phyloP scores from a whole-genome alignment of 805 yeast genomes.

The Lachancea meyersii region DNA sequence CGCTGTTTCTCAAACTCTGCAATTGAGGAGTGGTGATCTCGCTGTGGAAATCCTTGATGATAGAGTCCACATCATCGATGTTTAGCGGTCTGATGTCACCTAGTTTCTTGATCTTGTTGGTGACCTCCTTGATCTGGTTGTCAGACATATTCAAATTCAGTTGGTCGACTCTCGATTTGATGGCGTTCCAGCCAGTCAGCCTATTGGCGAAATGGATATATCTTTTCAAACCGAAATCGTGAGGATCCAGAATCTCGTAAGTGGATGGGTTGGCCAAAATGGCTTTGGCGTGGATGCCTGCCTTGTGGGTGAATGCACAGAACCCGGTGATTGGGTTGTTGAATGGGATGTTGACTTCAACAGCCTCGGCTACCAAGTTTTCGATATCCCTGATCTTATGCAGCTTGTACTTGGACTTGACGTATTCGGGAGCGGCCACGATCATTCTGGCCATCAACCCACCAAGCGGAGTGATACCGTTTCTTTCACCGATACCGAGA shows the following conservation, averaged over 20 bases:
- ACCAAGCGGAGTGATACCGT: conserved; percentile 96
- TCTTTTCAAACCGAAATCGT: conserved; percentile 92
- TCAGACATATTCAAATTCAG: conserved; percentile 84
- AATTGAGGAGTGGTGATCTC: conserved; percentile 54
- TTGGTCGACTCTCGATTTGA: conserved; percentile 96
- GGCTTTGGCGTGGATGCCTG: conserved; percentile 99
- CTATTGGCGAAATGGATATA: conserved; percentile 98
- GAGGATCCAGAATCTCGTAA: conserved; percentile 92
- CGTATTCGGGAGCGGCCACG: conserved; percentile 96
- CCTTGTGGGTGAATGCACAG: conserved; percentile 99
- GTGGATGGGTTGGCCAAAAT: conserved; percentile 97
- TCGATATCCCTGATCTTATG: conserved; percentile 95
- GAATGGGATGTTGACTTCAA: conserved; percentile 94
- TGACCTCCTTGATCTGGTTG: conserved; percentile 91
- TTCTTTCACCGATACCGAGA: conserved; percentile 97
- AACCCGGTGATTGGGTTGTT: conserved; percentile 98
- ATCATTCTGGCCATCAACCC: conserved; percentile 99
- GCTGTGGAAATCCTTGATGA: conserved; percentile 88
- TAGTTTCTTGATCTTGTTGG: conserved; percentile 83
- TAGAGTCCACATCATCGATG: conserved; percentile 96
- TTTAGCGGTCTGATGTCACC: conserved; percentile 93
- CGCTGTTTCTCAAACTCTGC: conserved; percentile 24
- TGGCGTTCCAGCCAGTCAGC: conserved; percentile 98
- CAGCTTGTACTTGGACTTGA: conserved; percentile 85
- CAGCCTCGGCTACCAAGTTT: conserved; percentile 94